Percentiles rank a stretch among this genome's conserved stretches.
Conservation (phyloP, 805 yeast genomes). For the Ogataea parapolymorpha region DNA sequence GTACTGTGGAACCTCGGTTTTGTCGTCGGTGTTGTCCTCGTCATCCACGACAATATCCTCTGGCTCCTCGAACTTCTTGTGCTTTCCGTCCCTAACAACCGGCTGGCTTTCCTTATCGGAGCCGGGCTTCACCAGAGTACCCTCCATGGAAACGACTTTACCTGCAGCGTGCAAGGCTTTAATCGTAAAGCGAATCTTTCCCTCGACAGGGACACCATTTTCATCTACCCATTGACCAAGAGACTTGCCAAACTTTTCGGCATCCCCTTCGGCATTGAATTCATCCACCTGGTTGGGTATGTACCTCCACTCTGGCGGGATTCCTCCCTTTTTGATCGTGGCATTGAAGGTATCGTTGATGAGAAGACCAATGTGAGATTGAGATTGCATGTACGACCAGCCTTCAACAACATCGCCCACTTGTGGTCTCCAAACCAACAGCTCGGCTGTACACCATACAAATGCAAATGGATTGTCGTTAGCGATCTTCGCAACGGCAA, state of each 20-base stretch:
- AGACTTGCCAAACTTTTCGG: conserved; percentile 35
- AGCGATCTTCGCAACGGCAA: conserved; percentile 61
- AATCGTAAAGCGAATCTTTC: conserved; percentile 73
- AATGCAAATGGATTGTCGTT: conserved; percentile 85
- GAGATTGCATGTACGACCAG: conserved; percentile 84
- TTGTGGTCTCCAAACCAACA: conserved; percentile 86
- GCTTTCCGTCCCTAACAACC: conserved; percentile 36
- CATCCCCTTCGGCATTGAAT: conserved; percentile 21
- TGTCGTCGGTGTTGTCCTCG: conserved; percentile 15
- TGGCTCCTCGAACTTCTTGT: conserved; percentile 37
- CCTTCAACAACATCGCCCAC: conserved; percentile 89
- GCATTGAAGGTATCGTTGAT: conserved; percentile 95
- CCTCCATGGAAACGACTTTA: conserved; percentile 80
- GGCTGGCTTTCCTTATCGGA: conserved; percentile 53
- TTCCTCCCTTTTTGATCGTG: conserved; percentile 75
- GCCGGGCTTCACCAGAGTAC: conserved; percentile 69
- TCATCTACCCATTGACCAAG: conserved; percentile 89
- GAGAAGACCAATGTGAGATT: conserved; percentile 88
- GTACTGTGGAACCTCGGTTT: conserved; percentile 26
- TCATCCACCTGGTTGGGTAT: conserved; percentile 76
- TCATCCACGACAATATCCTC: conserved; percentile 21
- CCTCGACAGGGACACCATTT: conserved; percentile 71
- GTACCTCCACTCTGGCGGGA: conserved; percentile 86
- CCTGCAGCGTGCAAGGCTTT: conserved; percentile 74
- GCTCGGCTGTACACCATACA: conserved; percentile 79